phyloP scores from a whole-genome alignment of 331 rosid species.

The Arachis monticola region DNA sequence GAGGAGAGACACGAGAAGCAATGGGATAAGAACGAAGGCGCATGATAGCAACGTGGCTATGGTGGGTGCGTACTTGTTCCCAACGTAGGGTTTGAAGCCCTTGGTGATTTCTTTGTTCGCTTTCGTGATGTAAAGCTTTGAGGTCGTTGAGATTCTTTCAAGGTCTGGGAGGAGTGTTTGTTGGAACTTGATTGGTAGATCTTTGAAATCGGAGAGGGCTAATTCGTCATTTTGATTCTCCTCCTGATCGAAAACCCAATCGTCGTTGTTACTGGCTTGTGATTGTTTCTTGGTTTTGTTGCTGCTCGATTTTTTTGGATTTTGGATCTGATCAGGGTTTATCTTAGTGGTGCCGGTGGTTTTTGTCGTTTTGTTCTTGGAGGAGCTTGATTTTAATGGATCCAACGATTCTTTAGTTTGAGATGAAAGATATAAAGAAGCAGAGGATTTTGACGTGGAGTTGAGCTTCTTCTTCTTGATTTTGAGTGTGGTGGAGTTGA shows the following conservation, averaged over 20 bases:
- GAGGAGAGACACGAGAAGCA: slow-evolving; percentile 71
- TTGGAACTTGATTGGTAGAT: slow-evolving; percentile 66
- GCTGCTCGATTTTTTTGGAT: not conserved
- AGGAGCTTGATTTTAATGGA: slow-evolving; percentile 49
- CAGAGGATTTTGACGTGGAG: slow-evolving; percentile 57
- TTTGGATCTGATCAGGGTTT: slow-evolving; percentile 4
- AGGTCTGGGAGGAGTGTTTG: slow-evolving; percentile 74
- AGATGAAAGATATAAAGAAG: slow-evolving; percentile 28
- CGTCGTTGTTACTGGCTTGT: slow-evolving; percentile 37
- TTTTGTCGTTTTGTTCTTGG: slow-evolving; percentile 73
- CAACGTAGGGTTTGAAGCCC: slow-evolving; percentile 80
- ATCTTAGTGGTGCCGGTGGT: slow-evolving; percentile 47
- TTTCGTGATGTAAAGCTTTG: slow-evolving; percentile 62
- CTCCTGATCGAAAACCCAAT: slow-evolving; percentile 57
- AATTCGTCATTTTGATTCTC: slow-evolving; percentile 40
- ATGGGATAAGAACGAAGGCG: slow-evolving; percentile 68
- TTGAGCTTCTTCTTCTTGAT: slow-evolving; percentile 51
- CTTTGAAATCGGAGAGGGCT: slow-evolving; percentile 57
- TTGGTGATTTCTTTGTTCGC: slow-evolving; percentile 74
- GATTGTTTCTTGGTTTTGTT: slow-evolving; percentile 36
- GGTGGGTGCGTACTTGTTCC: slow-evolving; percentile 79
- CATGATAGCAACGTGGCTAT: slow-evolving; percentile 61
- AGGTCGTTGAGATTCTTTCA: slow-evolving; percentile 71
- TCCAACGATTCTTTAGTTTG: slow-evolving; percentile 54
- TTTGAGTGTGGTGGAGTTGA: slow-evolving; percentile 59